Evolutionary conservation across 441 rosid species (phyloP), one percentile per base, ranked within the genome.

Genomic region (Erysimum cheiri): DNA sequence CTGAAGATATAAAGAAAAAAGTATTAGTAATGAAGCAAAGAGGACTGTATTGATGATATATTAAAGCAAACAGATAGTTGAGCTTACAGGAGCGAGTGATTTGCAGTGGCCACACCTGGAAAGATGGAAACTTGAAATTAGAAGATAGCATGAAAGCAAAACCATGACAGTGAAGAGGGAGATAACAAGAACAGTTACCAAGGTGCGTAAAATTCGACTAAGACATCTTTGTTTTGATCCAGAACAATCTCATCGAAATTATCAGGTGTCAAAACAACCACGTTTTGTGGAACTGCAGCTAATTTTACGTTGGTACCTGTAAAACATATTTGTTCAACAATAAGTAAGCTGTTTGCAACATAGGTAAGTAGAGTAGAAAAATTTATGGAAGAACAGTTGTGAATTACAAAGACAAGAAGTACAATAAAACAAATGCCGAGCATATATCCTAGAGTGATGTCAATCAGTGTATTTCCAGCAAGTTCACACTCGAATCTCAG

Each of bases 201-300:
- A 44, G 99, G 98, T 33, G 97, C 99, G 80, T 92, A 92, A 80
- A 94, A 92, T 81, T 92, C 97, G 73, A 94, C 92, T 80, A 94
- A 72, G 39, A 92, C 96, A 80, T 91, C 92, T 75, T 94, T 90
- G 57, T 82, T 83, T 54, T 83, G 83, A 73, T 94, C 92, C 87
- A 92, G 73, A 71, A 94, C 98, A 78, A 92, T 31, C 77, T 85
- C 90, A 73, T 85, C 78, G 69, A 94, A 94, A 64, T 82, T 90
- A 64, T 87, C 94, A 29, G 87, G 60, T 5, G 88, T 75, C 35
- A 94, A 80, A 73, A 92, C 94, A 43, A 78, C 82, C 37, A 90
- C 99, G 67, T 41, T 77, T 43, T 94, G 90, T 64, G 99, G 94
- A 26, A 37, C 53, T 8, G 90, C 67, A 74, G 91, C 89, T 70